Conservation (phyloP, 441 rosid species). For the Adansonia grandidieri region DNA sequence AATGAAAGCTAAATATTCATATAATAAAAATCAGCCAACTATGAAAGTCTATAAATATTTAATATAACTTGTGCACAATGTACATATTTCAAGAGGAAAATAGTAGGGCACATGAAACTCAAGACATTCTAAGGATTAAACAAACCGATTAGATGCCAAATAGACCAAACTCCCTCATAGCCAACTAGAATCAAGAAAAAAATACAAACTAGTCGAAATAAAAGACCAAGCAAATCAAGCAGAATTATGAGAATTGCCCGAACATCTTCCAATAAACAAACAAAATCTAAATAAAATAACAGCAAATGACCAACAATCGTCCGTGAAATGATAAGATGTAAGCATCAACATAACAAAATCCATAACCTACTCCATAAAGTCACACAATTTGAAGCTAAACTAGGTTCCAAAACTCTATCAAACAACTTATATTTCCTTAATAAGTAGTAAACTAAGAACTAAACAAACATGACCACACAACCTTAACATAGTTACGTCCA, state of each 20-base stretch:
- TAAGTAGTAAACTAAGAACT: background rate
- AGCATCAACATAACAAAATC: background rate
- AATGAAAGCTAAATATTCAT: background rate
- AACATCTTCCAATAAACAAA: background rate
- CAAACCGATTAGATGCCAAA: background rate
- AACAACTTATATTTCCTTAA: background rate
- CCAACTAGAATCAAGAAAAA: background rate
- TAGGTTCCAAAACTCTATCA: background rate
- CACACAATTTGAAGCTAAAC: background rate
- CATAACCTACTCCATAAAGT: background rate
- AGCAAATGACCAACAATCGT: background rate
- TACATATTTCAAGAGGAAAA: background rate
- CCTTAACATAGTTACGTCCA: background rate
- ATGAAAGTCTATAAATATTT: background rate
- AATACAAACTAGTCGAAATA: background rate
- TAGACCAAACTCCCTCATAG: background rate
- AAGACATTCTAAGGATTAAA: background rate
- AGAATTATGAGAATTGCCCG: background rate
- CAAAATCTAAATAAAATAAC: conserved; percentile 20
- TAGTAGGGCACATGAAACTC: background rate
- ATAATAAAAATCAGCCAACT: background rate
- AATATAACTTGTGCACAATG: background rate
- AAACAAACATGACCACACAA: background rate
- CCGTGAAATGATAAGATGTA: background rate
- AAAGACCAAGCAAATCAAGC: background rate